Evolutionary conservation across 495 filamentous ascomycete species (phyloP).

Genomic region (Penicillium waksmanii): DNA sequence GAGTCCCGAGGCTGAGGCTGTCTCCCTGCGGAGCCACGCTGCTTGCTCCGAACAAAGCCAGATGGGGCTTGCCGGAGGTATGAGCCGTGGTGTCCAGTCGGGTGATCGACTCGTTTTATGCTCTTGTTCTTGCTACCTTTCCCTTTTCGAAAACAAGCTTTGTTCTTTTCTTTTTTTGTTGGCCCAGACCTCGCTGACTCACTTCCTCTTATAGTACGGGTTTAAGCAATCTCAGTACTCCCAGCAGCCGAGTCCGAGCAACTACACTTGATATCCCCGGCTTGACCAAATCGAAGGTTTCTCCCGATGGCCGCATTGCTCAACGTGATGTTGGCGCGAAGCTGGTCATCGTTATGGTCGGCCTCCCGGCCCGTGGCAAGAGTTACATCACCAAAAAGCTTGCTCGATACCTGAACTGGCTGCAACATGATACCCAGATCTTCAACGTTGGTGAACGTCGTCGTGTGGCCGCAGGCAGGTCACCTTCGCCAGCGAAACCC

Average conservation of each 20-base stretch:
- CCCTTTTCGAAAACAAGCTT: not conserved
- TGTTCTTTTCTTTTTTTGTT: not conserved
- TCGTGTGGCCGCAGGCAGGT: constrained; percentile 71
- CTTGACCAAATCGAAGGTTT: constrained; percentile 90
- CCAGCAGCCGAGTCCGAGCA: constrained; percentile 67
- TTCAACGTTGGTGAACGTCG: constrained; percentile 96
- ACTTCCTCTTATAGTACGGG: constrained; percentile 11
- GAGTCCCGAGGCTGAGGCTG: not conserved
- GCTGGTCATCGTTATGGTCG: constrained; percentile 97
- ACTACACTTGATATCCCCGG: constrained; percentile 86
- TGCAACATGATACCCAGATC: constrained; percentile 91
- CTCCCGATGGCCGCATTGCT: constrained; percentile 91
- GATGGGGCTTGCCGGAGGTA: not conserved
- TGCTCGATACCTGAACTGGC: constrained; percentile 92
- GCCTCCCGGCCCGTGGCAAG: constrained; percentile 91
- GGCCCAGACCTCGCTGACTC: constrained; percentile 12
- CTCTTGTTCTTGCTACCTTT: constrained; percentile 3
- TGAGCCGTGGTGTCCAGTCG: constrained; percentile 8
- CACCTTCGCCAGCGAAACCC: constrained; percentile 39
- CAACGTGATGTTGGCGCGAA: constrained; percentile 92
- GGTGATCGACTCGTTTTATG: constrained; percentile 12
- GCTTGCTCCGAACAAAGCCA: not conserved
- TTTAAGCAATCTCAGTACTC: constrained; percentile 49
- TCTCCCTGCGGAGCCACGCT: not conserved
- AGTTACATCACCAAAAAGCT: constrained; percentile 99